Evolutionary conservation across 768 basidiomycete species (phyloP).

Genomic region (Cystofilobasidium ferigula): DNA sequence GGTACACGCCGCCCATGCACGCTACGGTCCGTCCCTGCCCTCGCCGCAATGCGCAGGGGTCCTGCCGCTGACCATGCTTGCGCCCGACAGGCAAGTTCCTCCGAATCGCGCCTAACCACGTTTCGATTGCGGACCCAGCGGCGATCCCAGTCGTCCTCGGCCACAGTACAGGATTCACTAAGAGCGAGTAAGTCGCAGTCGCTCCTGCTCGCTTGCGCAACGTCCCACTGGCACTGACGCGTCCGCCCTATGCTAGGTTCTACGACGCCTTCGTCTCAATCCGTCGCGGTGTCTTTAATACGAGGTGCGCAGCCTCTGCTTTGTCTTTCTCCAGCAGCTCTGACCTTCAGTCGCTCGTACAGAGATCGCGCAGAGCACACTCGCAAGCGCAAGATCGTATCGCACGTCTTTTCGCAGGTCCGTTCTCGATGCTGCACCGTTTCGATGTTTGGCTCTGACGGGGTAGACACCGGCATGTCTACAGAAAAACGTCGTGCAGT

Average conservation of each 20-base stretch:
- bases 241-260: neutral
- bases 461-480: slow-evolving; percentile 36
- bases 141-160: slow-evolving; percentile 67
- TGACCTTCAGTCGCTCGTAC: slow-evolving; percentile 43
- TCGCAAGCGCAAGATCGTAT: slow-evolving; percentile 82
- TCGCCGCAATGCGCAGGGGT: neutral
- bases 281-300: slow-evolving; percentile 38
- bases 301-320: slow-evolving; percentile 13
- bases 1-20: slow-evolving; percentile 61
- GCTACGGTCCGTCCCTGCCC: slow-evolving; percentile 49
- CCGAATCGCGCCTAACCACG: slow-evolving; percentile 63
- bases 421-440: neutral
- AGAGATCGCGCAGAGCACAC: slow-evolving; percentile 66
- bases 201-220: too few relatives aligned
- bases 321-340: slow-evolving; percentile 50
- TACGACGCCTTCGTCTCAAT: slow-evolving; percentile 56
- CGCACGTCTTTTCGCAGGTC: slow-evolving; percentile 28
- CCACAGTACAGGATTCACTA: slow-evolving; percentile 71
- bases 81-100: slow-evolving; percentile 49
- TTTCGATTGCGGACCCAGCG: slow-evolving; percentile 65
- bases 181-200: slow-evolving; percentile 45
- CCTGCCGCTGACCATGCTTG: neutral
- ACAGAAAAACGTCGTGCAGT: slow-evolving; percentile 72
- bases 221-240: neutral
- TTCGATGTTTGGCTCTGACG: slow-evolving; percentile 44